Base-by-base conservation (phyloP, 108 stramenopile genomes). In the Fragilaria crotonensis region DNA sequence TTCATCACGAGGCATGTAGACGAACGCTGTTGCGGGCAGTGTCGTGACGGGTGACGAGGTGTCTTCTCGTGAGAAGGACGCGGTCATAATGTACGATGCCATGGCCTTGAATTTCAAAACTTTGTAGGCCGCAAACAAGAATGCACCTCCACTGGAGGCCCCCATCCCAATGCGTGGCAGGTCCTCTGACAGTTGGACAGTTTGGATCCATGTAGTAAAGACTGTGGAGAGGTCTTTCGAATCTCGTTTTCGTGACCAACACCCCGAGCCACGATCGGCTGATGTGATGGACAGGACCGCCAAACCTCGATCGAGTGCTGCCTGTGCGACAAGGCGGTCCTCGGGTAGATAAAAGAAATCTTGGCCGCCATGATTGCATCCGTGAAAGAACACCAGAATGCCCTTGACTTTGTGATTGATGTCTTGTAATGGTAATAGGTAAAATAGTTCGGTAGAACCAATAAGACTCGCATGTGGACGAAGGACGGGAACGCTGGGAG, bases 281-380 rank as follows among this genome's bases (percentile, higher is more conserved):
- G 30, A 31, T 55, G 28, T 30, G 19, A 19, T 50, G 7, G 7
- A 14, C 41, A 73, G 59, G 47, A 73, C 57, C 5, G 67, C 62
- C 30, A 73, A 33, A 19, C 67, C 67, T 36, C 52, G 31, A 17
- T 59, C n/a, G 20, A 73, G 36, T 1, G 67, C 67, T 11, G 47
- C 45, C 4, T 50, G 26, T 18, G 57, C 63, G 41, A 73, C 22
- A 23, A 73, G 67, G 29, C 72, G 60, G 30, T 64, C 56, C 59
- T 73, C 72, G 18, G 72, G 72, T 25, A 63, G 45, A 2, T 57
- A 54, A 52, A 73, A 73, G 36, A 68, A 58, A 14, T 66, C 60
- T 11, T 53, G 22, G 11, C 72, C 72, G 23, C 62, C 58, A 29
- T 61, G 67, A 25, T 52, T n/a, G 41, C 72, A 73, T 26, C 54